Evolutionary conservation across 306 rosid genomes (phyloP), one percentile per base, ranked within the genome.

Genomic region (Cucumis cinereus): DNA sequence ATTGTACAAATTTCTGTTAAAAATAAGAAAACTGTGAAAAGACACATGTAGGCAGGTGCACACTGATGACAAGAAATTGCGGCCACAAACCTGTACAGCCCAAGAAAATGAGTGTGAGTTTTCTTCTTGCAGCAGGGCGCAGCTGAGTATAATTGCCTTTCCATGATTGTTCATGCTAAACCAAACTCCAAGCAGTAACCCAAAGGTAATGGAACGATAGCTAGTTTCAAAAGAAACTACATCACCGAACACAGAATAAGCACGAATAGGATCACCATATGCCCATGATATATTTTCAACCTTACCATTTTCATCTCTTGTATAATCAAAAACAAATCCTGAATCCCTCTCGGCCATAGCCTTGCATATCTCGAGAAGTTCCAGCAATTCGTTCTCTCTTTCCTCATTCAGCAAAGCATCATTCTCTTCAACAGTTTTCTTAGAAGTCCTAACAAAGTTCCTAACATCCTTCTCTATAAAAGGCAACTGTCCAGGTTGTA

Each of bases 401-500:
- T 86, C 86, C 84, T 84, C 90, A 64, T 58, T 79, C 73, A 89
- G 90, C 74, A 89, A 75, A 50, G 85, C 89, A 83, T 89, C 90
- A 80, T 76, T 89, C 68, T 89, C 92, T 80, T 89, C 90, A 58
- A 86, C 89, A 8, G 87, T 77, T 82, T 86, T 89, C 86, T 89
- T 89, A 81, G 90, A 89, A 73, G 87, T 86, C 77, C 90, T 83
- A 74, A 89, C 84, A 74, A 85, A 89, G 78, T 89, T 89, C 76
- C 92, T 86, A 77, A 89, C 90, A 78, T 89, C 92, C 84, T 89
- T 89, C 78, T 89, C 92, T 75, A 89, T 86, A 86, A 89, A 89
- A 49, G 92, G 90, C 64, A 86, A 77, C 47, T 85, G 87, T 71
- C 89, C 90, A 16, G 90, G 87, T 60, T 86, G 92, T 69, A 89